phyloP scores from a whole-genome alignment of 2,329 filamentous ascomycete species.

The Exophiala oligosperma region DNA sequence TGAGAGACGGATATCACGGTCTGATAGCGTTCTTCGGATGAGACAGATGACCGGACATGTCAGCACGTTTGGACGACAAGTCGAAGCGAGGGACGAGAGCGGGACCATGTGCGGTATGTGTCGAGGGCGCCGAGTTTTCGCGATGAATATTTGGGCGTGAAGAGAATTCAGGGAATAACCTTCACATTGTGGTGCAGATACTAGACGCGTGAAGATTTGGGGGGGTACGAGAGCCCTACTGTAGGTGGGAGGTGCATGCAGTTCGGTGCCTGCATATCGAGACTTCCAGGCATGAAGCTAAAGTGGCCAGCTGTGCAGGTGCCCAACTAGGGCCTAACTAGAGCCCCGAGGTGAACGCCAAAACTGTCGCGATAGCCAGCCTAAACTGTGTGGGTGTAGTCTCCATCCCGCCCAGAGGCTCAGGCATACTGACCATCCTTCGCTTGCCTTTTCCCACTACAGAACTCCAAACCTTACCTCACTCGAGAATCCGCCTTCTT shows the following conservation, averaged over 20 bases:
- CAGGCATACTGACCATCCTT: not conserved
- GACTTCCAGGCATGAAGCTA: not conserved
- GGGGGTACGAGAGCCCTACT: no score
- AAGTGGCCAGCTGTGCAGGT: not conserved
- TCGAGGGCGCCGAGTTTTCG: no score
- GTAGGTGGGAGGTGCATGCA: not conserved
- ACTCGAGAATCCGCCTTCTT: slow-evolving; percentile 19
- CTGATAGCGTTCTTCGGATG: not conserved
- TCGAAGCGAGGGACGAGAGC: not conserved
- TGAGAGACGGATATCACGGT: not conserved
- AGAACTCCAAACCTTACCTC: slow-evolving; percentile 6
- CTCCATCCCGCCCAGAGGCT: slow-evolving; percentile 1
- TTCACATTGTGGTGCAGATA: no score
- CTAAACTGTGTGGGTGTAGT: not conserved
- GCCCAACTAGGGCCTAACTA: not conserved
- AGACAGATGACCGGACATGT: not conserved
- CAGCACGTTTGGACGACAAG: not conserved
- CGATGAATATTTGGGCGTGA: no score
- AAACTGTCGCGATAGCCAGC: not conserved
- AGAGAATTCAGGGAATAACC: no score
- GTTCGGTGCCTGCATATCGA: not conserved
- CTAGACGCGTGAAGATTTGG: no score
- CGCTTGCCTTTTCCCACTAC: slow-evolving; percentile 8
- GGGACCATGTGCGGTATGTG: not conserved
- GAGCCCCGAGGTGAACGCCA: not conserved